These are phyloP conservation scores for Termitomyces sp. DNA, from an alignment of 768 basidiomycete species.

Conservation along the genomic window DNA sequence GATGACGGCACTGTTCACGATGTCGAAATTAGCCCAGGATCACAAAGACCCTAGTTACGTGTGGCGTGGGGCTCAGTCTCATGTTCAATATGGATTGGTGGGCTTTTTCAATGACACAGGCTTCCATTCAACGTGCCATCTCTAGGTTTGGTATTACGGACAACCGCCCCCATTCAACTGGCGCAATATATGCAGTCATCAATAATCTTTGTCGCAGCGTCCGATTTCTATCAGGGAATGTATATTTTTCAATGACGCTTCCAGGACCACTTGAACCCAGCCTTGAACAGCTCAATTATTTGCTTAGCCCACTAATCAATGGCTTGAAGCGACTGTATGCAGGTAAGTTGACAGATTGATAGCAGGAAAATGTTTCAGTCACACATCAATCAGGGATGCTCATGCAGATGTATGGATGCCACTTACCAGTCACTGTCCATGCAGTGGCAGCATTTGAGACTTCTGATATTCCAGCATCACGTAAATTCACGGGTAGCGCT, in stretches of 20 bases:
- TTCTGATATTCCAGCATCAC: background rate
- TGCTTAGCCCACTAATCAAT: background rate
- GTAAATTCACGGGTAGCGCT: background rate
- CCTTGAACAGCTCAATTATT: background rate
- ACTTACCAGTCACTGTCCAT: background rate
- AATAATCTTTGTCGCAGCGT: background rate
- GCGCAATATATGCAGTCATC: background rate
- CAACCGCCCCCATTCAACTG: background rate
- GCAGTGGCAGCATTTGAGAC: background rate
- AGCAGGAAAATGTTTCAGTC: background rate
- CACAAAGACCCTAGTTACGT: background rate
- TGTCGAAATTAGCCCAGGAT: background rate
- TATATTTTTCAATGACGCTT: background rate
- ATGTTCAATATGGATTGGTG: background rate
- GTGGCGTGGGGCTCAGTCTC: background rate
- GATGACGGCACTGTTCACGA: background rate
- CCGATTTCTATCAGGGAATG: background rate
- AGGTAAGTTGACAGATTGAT: background rate
- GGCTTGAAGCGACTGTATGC: background rate
- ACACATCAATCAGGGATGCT: background rate
- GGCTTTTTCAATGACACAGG: too few species aligned
- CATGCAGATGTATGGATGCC: background rate
- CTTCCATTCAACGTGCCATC: background rate
- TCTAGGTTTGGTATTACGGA: background rate
- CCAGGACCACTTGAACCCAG: background rate